Evolutionary conservation across 2,329 filamentous ascomycete species (phyloP), one percentile per base, ranked within the genome.

Genomic region (Knoxdaviesia proteae): DNA sequence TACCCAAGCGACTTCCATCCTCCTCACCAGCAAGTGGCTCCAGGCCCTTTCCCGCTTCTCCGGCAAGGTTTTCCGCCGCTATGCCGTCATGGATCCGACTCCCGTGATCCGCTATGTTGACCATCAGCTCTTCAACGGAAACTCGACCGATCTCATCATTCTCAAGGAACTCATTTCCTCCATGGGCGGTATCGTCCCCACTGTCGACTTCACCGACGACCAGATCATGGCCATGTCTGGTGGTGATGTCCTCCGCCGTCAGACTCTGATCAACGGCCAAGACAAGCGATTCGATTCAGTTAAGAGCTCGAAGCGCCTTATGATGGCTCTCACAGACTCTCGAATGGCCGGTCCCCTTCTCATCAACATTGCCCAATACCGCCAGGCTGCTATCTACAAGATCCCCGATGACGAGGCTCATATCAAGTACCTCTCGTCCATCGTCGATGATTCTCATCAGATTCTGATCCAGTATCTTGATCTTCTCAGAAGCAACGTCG

Each of bases 101-200:
- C 88, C 90, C 0, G 73, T 98, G 11, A 66, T 98, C 41, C 82
- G 87, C 57, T 96, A 94, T 55, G 82, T 96, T 48, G 80, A 84
- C 39, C 71, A 84, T 47, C 86, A 94, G 55, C 71, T 98, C 5
- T 71, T 77, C 41, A 71, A 70, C 41, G 81, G 87, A 48, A 92
- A 93, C 50, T 80, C 86, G 0, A 92, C 83, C 7, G 87, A 96
- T 56, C 67, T 98, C 34, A 84, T 94, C 48, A 83, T 98, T 46
- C 64, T 98, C 37, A 82, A 90, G 54, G 84, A 96, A 53, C 71
- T 98, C 46, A 80, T 96, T 42, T 76, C 77, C 34, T 83, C 82
- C 3, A 96, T 98, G 90, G 84, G 84, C 11, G 92, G 92, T 39
- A 87, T 98, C 46, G 78, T 88, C 8, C 77, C 87, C 4, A 80